phyloP scores from a whole-genome alignment of 345 rosid genomes.

The Acer yangbiense region DNA sequence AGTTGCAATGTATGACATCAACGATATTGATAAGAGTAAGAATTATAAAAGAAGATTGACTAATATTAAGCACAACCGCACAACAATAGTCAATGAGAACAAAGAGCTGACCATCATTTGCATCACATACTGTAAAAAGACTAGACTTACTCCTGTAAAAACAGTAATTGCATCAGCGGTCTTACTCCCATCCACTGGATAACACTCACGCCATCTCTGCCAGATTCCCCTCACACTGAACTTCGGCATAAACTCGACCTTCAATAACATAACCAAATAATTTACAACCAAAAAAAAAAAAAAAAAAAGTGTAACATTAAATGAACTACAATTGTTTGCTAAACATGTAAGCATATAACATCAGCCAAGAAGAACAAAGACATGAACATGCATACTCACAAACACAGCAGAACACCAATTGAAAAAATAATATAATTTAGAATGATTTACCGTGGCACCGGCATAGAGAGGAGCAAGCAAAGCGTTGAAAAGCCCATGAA shows the following conservation, averaged over 20 bases:
- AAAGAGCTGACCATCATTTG: not conserved
- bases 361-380: not conserved
- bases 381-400: not conserved
- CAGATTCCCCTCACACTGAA: slow-evolving; percentile 94
- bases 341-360: not conserved
- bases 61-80: not conserved
- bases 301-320: not conserved
- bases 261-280: slow-evolving; percentile 27
- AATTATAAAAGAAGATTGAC: not conserved
- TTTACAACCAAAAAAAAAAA: not conserved
- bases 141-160: slow-evolving; percentile 84
- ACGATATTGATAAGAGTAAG: not conserved
- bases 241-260: slow-evolving; percentile 96
- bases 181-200: slow-evolving; percentile 55
- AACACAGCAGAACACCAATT: not conserved
- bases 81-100: not conserved
- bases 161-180: slow-evolving; percentile 67
- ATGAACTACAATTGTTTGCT: not conserved
- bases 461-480: slow-evolving; percentile 88
- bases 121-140: slow-evolving; percentile 10
- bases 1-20: not conserved
- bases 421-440: not conserved
- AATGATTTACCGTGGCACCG: slow-evolving; percentile 64
- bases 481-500: slow-evolving; percentile 94
- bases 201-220: slow-evolving; percentile 94